Evolutionary conservation across 306 rosid genomes (phyloP).

Genomic region (Arachis stenosperma): DNA sequence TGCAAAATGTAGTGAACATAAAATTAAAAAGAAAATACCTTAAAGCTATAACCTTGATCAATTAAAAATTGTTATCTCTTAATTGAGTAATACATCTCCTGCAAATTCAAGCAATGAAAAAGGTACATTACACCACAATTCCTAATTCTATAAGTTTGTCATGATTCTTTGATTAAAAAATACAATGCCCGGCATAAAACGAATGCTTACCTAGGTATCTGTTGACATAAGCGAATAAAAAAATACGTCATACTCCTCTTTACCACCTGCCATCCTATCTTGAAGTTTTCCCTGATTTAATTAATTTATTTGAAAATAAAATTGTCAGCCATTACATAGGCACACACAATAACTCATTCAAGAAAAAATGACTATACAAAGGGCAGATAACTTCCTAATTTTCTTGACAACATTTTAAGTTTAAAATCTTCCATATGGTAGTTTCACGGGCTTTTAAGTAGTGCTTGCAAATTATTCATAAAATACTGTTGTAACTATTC

Average conservation of each 20-base stretch:
- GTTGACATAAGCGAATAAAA: conserved; percentile 97
- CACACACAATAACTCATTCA: conserved; percentile 13
- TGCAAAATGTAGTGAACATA: conserved; percentile 6
- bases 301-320: conserved; percentile 27
- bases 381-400: conserved; percentile 26
- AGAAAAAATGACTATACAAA: conserved; percentile 28
- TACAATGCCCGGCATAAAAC: conserved; percentile 16
- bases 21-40: conserved; percentile 54
- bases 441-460: conserved; percentile 5
- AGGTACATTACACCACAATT: conserved; percentile 22
- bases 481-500: background rate
- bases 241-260: conserved; percentile 96
- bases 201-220: conserved; percentile 78
- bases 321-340: conserved; percentile 16
- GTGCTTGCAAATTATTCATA: conserved; percentile 21
- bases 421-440: conserved; percentile 4
- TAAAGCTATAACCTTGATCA: conserved; percentile 99
- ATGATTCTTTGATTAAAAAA: conserved; percentile 17
- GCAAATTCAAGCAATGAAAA: conserved; percentile 41
- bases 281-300: conserved; percentile 83
- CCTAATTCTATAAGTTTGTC: conserved; percentile 24
- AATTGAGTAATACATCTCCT: conserved; percentile 99
- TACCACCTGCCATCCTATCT: conserved; percentile 98
- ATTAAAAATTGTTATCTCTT: conserved; percentile 97
- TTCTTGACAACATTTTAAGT: conserved; percentile 30